Evolutionary conservation across 176 grass and related monocot species (phyloP).

Genomic region (Aegilops longissima): DNA sequence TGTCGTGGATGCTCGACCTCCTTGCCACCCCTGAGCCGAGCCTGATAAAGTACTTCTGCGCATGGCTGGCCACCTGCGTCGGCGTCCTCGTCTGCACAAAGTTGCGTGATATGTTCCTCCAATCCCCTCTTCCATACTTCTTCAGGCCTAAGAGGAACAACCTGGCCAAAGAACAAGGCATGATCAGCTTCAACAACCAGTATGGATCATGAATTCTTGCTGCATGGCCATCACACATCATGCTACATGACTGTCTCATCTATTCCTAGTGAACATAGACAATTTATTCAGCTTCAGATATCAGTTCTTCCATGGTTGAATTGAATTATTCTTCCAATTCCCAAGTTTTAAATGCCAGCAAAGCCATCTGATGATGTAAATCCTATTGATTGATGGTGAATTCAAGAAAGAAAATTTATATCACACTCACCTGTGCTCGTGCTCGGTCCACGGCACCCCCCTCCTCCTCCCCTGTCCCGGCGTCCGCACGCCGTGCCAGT

Average conservation of each 20-base stretch:
- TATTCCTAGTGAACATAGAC: background rate
- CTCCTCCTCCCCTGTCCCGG: conserved; percentile 89
- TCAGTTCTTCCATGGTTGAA: background rate
- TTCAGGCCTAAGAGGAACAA: conserved; percentile 76
- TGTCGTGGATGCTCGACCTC: conserved; percentile 92
- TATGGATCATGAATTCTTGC: background rate
- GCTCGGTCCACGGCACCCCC: conserved; percentile 87
- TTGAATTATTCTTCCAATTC: background rate
- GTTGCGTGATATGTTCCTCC: conserved; percentile 90
- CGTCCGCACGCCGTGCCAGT: conserved; percentile 43
- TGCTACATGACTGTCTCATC: conserved; percentile 15
- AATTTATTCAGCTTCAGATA: background rate
- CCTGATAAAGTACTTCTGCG: conserved; percentile 94
- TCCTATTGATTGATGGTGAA: conserved; percentile 16
- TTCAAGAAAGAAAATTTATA: conserved; percentile 21
- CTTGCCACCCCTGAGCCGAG: conserved; percentile 63
- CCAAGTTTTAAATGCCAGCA: background rate
- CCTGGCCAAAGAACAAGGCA: conserved; percentile 38
- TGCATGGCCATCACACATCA: background rate
- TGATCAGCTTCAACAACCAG: background rate
- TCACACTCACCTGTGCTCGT: conserved; percentile 74
- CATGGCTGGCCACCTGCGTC: conserved; percentile 92
- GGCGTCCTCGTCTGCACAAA: conserved; percentile 75
- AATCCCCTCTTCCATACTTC: conserved; percentile 80
- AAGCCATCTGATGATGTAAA: conserved; percentile 25